phyloP scores from a whole-genome alignment of 495 filamentous ascomycete species.

The Platismatia glauca region DNA sequence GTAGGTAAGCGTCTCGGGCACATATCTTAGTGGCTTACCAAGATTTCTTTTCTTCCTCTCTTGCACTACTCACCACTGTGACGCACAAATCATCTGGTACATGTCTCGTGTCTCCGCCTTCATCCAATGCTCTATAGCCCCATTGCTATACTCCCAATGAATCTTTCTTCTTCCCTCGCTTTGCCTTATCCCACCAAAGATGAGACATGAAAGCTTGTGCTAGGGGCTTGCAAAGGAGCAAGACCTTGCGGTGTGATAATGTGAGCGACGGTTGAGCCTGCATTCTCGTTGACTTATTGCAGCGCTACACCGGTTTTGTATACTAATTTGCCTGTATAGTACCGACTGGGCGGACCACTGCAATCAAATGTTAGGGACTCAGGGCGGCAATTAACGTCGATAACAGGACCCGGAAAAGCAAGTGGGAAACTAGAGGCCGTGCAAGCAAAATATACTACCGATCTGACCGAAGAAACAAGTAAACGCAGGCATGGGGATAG shows the following conservation, averaged over 20 bases:
- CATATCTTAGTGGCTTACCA: not conserved
- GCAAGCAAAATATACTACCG: conserved; percentile 3
- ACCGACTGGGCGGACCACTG: not conserved
- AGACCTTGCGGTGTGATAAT: not conserved
- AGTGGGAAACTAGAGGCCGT: not conserved
- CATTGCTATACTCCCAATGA: not conserved
- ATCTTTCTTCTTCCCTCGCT: not conserved
- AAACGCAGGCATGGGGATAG: conserved; percentile 16
- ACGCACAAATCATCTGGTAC: too few species aligned
- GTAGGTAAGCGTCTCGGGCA: too few species aligned
- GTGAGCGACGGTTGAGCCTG: not conserved
- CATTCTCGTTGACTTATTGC: not conserved
- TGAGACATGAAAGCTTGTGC: conserved; percentile 18
- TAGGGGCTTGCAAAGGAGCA: conserved; percentile 10
- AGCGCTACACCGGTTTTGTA: not conserved
- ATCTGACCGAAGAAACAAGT: conserved; percentile 13
- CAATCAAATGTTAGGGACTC: not conserved
- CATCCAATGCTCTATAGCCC: too few species aligned
- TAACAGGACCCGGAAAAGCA: conserved; percentile 3
- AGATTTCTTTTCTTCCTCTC: too few species aligned
- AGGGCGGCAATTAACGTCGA: not conserved
- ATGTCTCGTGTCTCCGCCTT: too few species aligned
- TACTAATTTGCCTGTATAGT: not conserved
- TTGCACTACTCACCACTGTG: too few species aligned
- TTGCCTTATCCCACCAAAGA: conserved; percentile 1